Evolutionary conservation across 768 basidiomycete genomes (phyloP).

Genomic region (Pisolithus orientalis): DNA sequence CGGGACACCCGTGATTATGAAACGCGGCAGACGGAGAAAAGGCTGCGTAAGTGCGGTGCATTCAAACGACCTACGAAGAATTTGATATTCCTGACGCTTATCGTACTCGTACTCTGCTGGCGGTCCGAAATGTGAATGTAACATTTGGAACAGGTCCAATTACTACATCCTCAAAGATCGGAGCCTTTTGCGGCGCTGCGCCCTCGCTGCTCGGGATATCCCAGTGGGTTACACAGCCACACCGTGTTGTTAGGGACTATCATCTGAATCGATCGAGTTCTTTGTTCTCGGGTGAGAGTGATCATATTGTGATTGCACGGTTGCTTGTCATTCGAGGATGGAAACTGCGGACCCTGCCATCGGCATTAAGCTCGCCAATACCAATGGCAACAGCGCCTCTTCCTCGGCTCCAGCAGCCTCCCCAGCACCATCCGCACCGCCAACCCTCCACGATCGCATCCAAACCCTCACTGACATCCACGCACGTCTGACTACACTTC

Average conservation of each 20-base stretch:
- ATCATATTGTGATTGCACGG: not conserved
- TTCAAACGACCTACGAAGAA: too few species aligned
- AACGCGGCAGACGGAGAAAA: too few species aligned
- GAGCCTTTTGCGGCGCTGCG: too few species aligned
- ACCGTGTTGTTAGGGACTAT: not conserved
- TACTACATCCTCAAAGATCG: too few species aligned
- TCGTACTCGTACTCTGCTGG: too few species aligned
- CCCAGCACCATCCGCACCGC: not conserved
- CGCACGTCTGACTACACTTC: conserved; percentile 36
- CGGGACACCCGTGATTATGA: too few species aligned
- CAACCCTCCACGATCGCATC: conserved; percentile 38
- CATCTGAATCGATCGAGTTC: not conserved
- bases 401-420: conserved; percentile 2
- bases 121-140: too few species aligned
- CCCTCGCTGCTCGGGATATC: too few species aligned
- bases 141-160: too few species aligned
- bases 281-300: not conserved
- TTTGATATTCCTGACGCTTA: too few species aligned
- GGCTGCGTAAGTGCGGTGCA: too few species aligned
- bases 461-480: conserved; percentile 42
- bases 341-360: not conserved
- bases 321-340: not conserved
- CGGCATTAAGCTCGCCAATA: not conserved
- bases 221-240: conserved; percentile 1
- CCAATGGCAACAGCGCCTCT: not conserved